A percentile compares a stretch with the other conserved stretches of the same genome.
Conservation (phyloP, 176 grass and related monocot species). For the Ananas comosus region DNA sequence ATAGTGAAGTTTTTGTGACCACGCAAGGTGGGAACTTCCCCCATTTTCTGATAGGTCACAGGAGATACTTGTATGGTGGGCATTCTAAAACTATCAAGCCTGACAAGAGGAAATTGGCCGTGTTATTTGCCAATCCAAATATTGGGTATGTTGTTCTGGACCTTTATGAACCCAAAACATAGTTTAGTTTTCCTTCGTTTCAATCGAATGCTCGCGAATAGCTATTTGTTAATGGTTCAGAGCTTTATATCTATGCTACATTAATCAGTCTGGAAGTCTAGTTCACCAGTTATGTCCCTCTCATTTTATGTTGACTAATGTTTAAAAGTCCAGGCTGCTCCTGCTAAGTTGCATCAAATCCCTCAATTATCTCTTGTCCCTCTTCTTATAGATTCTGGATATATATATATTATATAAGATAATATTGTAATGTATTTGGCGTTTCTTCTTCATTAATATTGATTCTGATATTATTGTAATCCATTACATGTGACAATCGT, state of each 20-base stretch:
- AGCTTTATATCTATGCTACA: neutral
- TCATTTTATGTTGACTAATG: neutral
- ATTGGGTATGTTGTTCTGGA: slow-evolving; percentile 51
- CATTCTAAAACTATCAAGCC: slow-evolving; percentile 98
- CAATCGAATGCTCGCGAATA: neutral
- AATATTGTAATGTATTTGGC: too few relatives aligned
- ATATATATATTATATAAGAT: too few relatives aligned
- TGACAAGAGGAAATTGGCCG: slow-evolving; percentile 87
- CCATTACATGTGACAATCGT: too few relatives aligned
- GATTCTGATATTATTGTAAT: too few relatives aligned
- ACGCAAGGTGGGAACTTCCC: slow-evolving; percentile 99
- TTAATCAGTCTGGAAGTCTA: neutral
- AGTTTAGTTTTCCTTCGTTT: slow-evolving; percentile 11
- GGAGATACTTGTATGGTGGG: slow-evolving; percentile 80
- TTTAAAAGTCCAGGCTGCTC: too few relatives aligned
- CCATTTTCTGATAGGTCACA: slow-evolving; percentile 86
- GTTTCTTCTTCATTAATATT: too few relatives aligned
- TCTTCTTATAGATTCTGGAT: too few relatives aligned
- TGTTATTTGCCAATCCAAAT: slow-evolving; percentile 77
- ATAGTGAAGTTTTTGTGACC: slow-evolving; percentile 90
- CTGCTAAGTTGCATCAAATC: too few relatives aligned
- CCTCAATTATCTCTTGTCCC: too few relatives aligned
- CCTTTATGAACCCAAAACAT: neutral
- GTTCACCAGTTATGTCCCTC: neutral
- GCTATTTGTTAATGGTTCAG: neutral